phyloP scores from a whole-genome alignment of 768 basidiomycete species.

The Mrakia hoshinonis region DNA sequence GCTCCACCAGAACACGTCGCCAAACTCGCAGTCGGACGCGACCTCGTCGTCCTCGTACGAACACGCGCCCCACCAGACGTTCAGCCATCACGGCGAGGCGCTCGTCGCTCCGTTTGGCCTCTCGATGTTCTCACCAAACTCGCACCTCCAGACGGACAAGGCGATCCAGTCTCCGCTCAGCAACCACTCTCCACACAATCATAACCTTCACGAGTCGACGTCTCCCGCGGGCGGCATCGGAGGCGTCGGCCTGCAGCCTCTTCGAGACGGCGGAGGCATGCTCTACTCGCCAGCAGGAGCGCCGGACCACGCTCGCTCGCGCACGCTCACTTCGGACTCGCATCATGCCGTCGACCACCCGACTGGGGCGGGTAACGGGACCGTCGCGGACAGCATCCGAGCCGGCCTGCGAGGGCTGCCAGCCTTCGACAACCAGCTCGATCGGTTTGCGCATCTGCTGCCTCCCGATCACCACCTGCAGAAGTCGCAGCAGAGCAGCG shows the following conservation, averaged over 20 bases:
- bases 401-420: constrained; percentile 1
- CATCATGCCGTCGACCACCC: background rate
- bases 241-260: background rate
- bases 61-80: background rate
- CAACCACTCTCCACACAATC: constrained; percentile 4
- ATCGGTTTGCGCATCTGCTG: constrained; percentile 19
- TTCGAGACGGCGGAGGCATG: constrained; percentile 15
- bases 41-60: background rate
- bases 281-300: constrained; percentile 11
- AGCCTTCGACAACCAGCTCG: constrained; percentile 16
- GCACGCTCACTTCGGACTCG: background rate
- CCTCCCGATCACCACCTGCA: background rate
- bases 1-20: background rate
- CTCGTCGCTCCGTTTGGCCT: constrained; percentile 10
- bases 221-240: constrained; percentile 6
- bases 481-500: background rate
- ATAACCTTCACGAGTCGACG: background rate
- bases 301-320: background rate
- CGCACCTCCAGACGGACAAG: constrained; percentile 1
- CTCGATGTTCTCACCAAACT: constrained; percentile 9
- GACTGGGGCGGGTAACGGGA: background rate
- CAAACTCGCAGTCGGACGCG: background rate
- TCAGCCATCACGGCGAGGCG: constrained; percentile 5
- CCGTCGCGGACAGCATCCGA: background rate
- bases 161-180: background rate